A percentile compares a stretch with the other conserved stretches of the same genome.
Conservation (phyloP, 345 rosid genomes). For the Moringa oleifera region DNA sequence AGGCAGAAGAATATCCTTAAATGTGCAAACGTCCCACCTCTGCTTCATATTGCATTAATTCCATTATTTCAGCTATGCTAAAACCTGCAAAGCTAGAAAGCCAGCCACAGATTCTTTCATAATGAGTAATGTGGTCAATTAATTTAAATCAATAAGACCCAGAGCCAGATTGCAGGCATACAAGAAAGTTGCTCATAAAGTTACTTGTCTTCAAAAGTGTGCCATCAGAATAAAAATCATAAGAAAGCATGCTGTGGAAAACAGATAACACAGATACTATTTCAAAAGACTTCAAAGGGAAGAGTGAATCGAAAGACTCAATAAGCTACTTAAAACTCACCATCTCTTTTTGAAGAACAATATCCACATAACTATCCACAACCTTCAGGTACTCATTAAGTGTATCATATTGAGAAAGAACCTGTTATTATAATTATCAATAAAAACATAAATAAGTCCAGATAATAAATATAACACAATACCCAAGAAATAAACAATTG, state of each 20-base stretch:
- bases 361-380: slow-evolving; percentile 75
- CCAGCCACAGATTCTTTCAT: not conserved
- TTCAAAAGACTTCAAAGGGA: slow-evolving; percentile 1
- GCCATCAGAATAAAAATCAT: slow-evolving; percentile 8
- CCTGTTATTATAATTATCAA: slow-evolving; percentile 32
- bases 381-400: slow-evolving; percentile 68
- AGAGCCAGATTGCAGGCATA: not conserved
- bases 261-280: not conserved
- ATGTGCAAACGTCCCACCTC: too few relatives aligned
- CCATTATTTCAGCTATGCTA: too few relatives aligned
- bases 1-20: too few relatives aligned
- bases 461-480: not conserved
- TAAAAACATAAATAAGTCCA: not conserved
- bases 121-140: not conserved
- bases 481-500: not conserved
- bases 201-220: not conserved
- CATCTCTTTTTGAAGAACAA: slow-evolving; percentile 71
- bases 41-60: too few relatives aligned
- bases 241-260: slow-evolving; percentile 1
- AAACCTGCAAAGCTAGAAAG: too few relatives aligned
- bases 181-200: too few relatives aligned
- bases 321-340: slow-evolving; percentile 29
- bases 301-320: not conserved
- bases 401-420: slow-evolving; percentile 41
- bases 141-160: not conserved